Base-by-base conservation (phyloP, 352 stramenopile genomes). In the Pilasporangium apinafurcum region DNA sequence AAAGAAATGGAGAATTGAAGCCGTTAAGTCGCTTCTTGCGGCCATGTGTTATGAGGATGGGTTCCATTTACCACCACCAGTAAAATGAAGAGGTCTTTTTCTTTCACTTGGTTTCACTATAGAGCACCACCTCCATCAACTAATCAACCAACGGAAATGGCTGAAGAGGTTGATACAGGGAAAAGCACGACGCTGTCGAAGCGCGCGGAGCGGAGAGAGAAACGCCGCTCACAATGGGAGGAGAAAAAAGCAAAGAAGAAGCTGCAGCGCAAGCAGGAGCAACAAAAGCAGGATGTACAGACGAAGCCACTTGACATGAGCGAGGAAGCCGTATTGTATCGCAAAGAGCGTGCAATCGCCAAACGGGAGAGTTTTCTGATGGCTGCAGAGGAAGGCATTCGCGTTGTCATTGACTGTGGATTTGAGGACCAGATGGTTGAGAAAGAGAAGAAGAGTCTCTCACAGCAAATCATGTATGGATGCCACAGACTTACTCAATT, bases 391-490 rank as follows among this genome's bases (percentile, higher is more conserved):
- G 74, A 93, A 62, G 79, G 80, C 17, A 40, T 73, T 13, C 77
- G 72, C 30, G 68, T 96, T 8, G 79, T 96, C n/a, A 86, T 98
- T 33, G 95, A 98, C 61, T 97, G 92, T 47, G 82, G 75, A 13
- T 98, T 97, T 62, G 90, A 98, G 52, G 58, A 96, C 18, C 49
- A 86, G n/a, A 97, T 98, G 89, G 92, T 65, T 2, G 58, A 72
- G 22, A 95, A 94, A 44, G 93, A 97, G 59, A 87, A 94, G 50
- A 97, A 95, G 51, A 96, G 81, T 55, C 68, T 98, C 12, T 83
- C 75, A 8, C 85, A 95, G 54, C 95, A 98, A 61, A 90, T 98
- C 44, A 94, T 96, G 76, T 97, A 78, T 61, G 86, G n/a, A n/a
- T n/a, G n/a, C n/a, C n/a, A n/a, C n/a, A n/a, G n/a, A n/a, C n/a